Conservation (phyloP, 2,329 filamentous ascomycete species). For the Fusarium sp. region DNA sequence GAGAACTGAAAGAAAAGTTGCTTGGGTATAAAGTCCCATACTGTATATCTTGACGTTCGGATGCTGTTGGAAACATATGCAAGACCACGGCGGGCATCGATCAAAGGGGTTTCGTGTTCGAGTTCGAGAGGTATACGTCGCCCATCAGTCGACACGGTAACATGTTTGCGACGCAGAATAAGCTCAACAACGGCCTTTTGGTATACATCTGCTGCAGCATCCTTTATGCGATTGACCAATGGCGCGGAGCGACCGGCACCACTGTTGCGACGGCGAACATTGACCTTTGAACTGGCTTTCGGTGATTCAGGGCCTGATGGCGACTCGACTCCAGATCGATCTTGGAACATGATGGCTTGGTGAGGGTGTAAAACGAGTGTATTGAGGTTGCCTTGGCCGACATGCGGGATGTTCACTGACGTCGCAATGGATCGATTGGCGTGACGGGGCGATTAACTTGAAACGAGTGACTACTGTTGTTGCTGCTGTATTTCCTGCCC, state of each 20-base stretch:
- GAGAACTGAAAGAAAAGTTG: conserved; percentile 88
- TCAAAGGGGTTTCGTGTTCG: conserved; percentile 51
- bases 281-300: conserved; percentile 11
- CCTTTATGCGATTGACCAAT: conserved; percentile 33
- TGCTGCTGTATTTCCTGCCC: neutral
- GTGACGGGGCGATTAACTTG: neutral
- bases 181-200: conserved; percentile 55
- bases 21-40: conserved; percentile 86
- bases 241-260: conserved; percentile 13
- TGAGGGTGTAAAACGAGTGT: conserved; percentile 31
- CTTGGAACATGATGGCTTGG: conserved; percentile 31
- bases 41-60: conserved; percentile 82
- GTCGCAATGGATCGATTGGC: conserved; percentile 7
- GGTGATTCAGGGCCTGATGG: conserved; percentile 12
- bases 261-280: conserved; percentile 18
- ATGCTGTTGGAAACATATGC: conserved; percentile 70
- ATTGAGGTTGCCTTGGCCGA: conserved; percentile 19
- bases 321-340: conserved; percentile 18
- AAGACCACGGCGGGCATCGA: conserved; percentile 60
- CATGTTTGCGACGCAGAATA: conserved; percentile 70
- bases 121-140: conserved; percentile 56
- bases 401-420: conserved; percentile 6
- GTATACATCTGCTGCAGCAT: conserved; percentile 43
- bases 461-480: conserved; percentile 27
- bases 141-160: conserved; percentile 78